Percentiles rank a stretch among this genome's conserved stretches.
These are phyloP conservation scores for Ophiostoma piceae DNA, from an alignment of 2,329 filamentous ascomycete genomes.

Conservation along the genomic window DNA sequence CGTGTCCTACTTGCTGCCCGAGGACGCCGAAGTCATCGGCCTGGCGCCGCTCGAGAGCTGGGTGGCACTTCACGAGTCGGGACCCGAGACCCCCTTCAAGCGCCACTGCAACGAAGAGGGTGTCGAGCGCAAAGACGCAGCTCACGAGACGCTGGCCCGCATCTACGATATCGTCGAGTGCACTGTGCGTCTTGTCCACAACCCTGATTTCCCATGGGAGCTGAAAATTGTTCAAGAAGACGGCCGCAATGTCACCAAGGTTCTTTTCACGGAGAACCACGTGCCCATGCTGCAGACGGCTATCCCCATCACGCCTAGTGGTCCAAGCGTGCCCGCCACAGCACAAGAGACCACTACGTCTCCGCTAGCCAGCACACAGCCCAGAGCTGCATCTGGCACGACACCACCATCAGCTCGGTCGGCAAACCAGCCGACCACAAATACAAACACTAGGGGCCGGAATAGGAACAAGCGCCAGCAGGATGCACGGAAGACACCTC, in stretches of 20 bases:
- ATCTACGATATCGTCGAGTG: constrained; percentile 29
- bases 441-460: background rate
- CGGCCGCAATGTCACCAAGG: constrained; percentile 11
- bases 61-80: constrained; percentile 22
- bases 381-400: background rate
- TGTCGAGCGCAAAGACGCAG: constrained; percentile 19
- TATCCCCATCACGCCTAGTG: background rate
- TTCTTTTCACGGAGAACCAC: background rate
- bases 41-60: constrained; percentile 38
- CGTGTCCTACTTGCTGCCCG: constrained; percentile 46
- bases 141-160: constrained; percentile 26
- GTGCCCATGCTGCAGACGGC: constrained; percentile 1
- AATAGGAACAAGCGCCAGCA: constrained; percentile 11
- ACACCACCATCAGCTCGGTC: background rate
- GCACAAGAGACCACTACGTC: background rate
- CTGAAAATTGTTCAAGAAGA: constrained; percentile 20
- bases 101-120: constrained; percentile 25
- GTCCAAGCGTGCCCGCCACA: background rate
- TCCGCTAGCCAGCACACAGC: background rate
- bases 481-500: background rate
- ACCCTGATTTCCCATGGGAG: constrained; percentile 25
- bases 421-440: background rate
- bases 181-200: constrained; percentile 25
- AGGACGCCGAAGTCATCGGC: constrained; percentile 46
- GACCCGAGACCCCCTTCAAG: constrained; percentile 22